Percentiles rank a stretch among this genome's conserved stretches.
phyloP scores from a whole-genome alignment of 2,329 filamentous ascomycete genomes.

The Paecilomyces sp. region DNA sequence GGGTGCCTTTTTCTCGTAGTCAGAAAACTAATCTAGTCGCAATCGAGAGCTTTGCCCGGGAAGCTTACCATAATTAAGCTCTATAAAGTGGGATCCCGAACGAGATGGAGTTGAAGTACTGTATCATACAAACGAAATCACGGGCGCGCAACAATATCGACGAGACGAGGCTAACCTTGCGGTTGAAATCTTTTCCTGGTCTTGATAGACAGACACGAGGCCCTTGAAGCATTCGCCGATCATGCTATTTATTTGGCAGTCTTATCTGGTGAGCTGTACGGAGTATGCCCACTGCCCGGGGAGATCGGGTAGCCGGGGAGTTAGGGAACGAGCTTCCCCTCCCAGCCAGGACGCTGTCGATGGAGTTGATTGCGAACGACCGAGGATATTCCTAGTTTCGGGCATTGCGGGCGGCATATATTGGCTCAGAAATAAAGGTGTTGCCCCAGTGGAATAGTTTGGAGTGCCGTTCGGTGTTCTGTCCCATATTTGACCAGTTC shows the following conservation, averaged over 20 bases:
- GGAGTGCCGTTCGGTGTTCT: too few species aligned
- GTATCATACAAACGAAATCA: too few species aligned
- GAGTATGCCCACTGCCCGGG: not conserved
- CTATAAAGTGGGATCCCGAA: not conserved
- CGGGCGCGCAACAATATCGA: too few species aligned
- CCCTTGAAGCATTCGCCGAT: not conserved
- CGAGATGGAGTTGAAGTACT: too few species aligned
- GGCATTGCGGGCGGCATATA: not conserved
- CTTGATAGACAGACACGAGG: not conserved
- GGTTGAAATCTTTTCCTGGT: not conserved
- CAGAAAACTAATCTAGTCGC: not conserved
- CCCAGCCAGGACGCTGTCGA: not conserved
- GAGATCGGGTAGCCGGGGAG: not conserved
- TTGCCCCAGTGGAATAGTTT: not conserved
- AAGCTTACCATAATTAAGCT: not conserved
- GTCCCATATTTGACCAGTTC: too few species aligned
- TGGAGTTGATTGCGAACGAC: not conserved
- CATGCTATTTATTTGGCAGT: not conserved
- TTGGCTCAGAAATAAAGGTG: not conserved
- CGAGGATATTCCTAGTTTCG: not conserved
- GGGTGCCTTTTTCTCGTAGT: not conserved
- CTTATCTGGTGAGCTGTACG: not conserved
- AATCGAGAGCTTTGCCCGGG: not conserved
- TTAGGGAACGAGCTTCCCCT: not conserved
- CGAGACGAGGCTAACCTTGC: too few species aligned